Conservation (phyloP, 495 filamentous ascomycete genomes). For the Lophium mytilinum region DNA sequence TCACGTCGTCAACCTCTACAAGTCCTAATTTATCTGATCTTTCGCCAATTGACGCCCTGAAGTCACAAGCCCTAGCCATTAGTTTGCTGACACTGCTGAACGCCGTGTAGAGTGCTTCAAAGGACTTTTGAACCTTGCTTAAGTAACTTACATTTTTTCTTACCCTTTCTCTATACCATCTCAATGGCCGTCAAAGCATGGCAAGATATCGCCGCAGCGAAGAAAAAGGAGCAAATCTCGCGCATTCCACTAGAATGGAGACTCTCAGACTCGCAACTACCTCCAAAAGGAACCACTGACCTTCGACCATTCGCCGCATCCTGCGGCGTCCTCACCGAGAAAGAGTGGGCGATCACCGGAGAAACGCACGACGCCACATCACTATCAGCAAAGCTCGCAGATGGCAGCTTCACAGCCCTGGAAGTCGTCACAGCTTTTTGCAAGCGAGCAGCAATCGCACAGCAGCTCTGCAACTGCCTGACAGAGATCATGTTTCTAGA, state of each 20-base stretch:
- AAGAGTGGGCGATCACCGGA: slow-evolving; percentile 44
- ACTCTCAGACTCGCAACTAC: slow-evolving; percentile 26
- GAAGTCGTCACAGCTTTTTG: slow-evolving; percentile 44
- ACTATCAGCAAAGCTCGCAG: slow-evolving; percentile 34
- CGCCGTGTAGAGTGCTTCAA: no score
- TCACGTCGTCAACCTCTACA: no score
- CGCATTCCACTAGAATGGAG: not conserved
- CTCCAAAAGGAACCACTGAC: slow-evolving; percentile 1
- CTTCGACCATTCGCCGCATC: not conserved
- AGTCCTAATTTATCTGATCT: no score
- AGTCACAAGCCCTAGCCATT: no score
- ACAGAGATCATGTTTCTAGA: slow-evolving; percentile 35
- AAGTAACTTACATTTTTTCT: no score
- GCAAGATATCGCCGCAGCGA: no score
- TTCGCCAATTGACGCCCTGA: no score
- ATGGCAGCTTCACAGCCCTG: slow-evolving; percentile 33
- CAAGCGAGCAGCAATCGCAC: slow-evolving; percentile 38
- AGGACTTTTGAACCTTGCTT: no score
- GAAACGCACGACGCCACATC: slow-evolving; percentile 39
- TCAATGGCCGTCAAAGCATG: not conserved
- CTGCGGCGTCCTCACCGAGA: slow-evolving; percentile 17
- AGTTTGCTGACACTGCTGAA: no score
- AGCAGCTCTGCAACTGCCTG: slow-evolving; percentile 38
- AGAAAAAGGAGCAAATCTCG: no score
- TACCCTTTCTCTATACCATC: no score